Percentiles rank a stretch among this genome's conserved stretches.
phyloP scores from a whole-genome alignment of 129 eudicot species.

The Arctium lappa region DNA sequence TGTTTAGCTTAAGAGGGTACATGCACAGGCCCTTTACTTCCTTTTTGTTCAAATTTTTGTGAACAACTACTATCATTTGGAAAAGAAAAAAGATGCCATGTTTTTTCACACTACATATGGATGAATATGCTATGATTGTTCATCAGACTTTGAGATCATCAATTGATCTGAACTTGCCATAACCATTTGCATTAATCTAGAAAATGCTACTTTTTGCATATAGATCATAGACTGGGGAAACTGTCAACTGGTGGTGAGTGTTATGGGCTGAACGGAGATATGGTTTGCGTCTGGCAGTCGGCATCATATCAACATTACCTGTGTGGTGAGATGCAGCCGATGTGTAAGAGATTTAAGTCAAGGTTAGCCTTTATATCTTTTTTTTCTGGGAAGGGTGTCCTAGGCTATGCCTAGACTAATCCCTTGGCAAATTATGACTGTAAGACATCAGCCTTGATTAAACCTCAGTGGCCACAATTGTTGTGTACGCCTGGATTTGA shows the following conservation, averaged over 20 bases:
- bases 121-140: not conserved
- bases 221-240: not conserved
- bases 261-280: not conserved
- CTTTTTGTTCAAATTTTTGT: not conserved
- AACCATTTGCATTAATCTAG: not conserved
- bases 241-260: not conserved
- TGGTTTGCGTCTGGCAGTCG: not conserved
- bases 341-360: not conserved
- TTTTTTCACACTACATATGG: not conserved
- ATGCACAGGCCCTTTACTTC: not conserved
- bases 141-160: not conserved
- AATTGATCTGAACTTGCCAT: not conserved
- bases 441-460: too few relatives aligned
- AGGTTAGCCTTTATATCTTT: slow-evolving; percentile 2
- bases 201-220: not conserved
- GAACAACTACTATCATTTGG: not conserved
- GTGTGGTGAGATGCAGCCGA: not conserved
- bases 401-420: too few relatives aligned
- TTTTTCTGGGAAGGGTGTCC: too few relatives aligned
- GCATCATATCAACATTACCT: not conserved
- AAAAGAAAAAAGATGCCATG: not conserved
- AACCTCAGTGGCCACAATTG: too few relatives aligned
- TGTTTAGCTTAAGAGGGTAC: not conserved
- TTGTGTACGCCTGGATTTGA: too few relatives aligned
- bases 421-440: too few relatives aligned